Conservation (phyloP, 371 early-diverging fungal species). For the Enteropsectra breve region DNA sequence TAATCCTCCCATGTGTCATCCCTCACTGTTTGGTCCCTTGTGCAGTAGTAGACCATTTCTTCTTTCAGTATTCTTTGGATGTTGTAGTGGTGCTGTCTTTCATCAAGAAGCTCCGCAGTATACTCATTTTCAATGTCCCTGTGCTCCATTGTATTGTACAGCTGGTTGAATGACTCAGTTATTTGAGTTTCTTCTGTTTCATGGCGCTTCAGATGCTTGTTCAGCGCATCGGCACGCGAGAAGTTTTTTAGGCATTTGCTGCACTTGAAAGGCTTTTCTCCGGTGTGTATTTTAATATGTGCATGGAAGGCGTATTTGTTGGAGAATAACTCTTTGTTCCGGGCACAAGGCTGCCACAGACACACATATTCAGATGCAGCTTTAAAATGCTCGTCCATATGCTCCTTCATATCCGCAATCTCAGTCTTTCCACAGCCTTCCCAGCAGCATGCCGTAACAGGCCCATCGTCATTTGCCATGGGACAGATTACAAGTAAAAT, state of each 20-base stretch:
- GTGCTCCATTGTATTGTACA: not conserved
- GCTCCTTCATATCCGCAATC: slow-evolving; percentile 24
- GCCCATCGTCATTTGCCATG: no score
- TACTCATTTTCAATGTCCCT: slow-evolving; percentile 12
- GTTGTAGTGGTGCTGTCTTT: slow-evolving; percentile 4
- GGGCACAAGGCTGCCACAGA: slow-evolving; percentile 48
- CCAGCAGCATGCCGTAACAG: slow-evolving; percentile 35
- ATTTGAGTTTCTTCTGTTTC: slow-evolving; percentile 37
- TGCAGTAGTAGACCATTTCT: not conserved
- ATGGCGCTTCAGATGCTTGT: slow-evolving; percentile 54
- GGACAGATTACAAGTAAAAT: no score
- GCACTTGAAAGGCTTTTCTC: slow-evolving; percentile 56
- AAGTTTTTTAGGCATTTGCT: slow-evolving; percentile 48
- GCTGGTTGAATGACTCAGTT: slow-evolving; percentile 4
- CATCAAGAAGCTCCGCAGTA: not conserved
- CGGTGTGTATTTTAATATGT: slow-evolving; percentile 50
- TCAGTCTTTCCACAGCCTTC: slow-evolving; percentile 23
- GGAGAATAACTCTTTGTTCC: slow-evolving; percentile 29
- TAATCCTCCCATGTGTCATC: slow-evolving; percentile 27
- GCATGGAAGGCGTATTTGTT: slow-evolving; percentile 44
- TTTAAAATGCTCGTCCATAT: slow-evolving; percentile 18
- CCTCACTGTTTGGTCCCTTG: slow-evolving; percentile 1
- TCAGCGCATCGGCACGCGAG: slow-evolving; percentile 55
- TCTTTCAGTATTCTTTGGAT: slow-evolving; percentile 13
- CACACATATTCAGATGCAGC: slow-evolving; percentile 26